Percentiles rank a stretch among this genome's conserved stretches.
These are phyloP conservation scores for Craterostigma plantagineum DNA, from an alignment of 257 asterid genomes.

Conservation along the genomic window DNA sequence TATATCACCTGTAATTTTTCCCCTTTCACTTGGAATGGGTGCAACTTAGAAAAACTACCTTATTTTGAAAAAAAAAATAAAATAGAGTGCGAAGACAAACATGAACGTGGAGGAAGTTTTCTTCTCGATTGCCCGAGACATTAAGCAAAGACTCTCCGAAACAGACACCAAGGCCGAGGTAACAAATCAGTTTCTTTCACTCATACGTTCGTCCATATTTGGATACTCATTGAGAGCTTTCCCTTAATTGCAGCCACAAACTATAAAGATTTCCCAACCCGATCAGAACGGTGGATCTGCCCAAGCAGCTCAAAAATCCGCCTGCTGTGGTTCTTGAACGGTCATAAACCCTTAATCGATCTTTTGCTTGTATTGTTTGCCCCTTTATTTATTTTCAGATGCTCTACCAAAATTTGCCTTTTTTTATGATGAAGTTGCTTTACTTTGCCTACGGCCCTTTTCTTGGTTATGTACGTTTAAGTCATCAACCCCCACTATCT, in stretches of 20 bases:
- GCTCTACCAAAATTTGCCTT: too few species aligned
- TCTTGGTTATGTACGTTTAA: too few species aligned
- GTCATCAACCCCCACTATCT: too few species aligned
- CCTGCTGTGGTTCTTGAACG: slow-evolving; percentile 72
- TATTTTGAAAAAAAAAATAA: too few species aligned
- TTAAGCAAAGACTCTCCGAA: slow-evolving; percentile 69
- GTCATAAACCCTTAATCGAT: too few species aligned
- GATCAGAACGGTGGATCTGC: slow-evolving; percentile 31
- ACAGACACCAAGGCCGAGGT: slow-evolving; percentile 67
- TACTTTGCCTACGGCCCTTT: too few species aligned
- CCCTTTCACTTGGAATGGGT: neutral
- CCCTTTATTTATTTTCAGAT: too few species aligned
- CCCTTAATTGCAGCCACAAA: slow-evolving; percentile 37
- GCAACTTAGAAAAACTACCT: slow-evolving; percentile 5
- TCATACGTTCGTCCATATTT: neutral
- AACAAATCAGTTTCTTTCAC: too few species aligned
- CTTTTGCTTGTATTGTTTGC: too few species aligned
- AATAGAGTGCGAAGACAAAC: slow-evolving; percentile 81
- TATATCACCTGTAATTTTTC: slow-evolving; percentile 4
- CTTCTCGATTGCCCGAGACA: slow-evolving; percentile 70
- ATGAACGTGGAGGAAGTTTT: slow-evolving; percentile 87
- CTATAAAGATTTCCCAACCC: slow-evolving; percentile 38
- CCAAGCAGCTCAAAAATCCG: slow-evolving; percentile 50
- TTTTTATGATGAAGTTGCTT: too few species aligned
- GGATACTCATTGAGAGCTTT: neutral